Percentiles rank a stretch among this genome's conserved stretches.
These are phyloP conservation scores for Cicer judaicum DNA, from an alignment of 306 rosid species.

Conservation along the genomic window DNA sequence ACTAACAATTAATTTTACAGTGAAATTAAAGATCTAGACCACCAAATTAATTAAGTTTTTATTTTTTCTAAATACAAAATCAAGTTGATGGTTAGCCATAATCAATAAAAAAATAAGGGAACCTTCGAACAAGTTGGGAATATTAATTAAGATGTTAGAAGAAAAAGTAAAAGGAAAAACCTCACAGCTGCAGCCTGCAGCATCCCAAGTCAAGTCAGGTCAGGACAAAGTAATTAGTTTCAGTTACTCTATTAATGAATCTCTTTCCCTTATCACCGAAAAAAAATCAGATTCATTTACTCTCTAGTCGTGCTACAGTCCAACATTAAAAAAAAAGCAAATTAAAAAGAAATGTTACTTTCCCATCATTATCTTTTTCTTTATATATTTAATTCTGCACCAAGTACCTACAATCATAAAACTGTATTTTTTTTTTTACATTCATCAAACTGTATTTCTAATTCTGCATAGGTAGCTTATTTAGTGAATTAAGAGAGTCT, in stretches of 20 bases:
- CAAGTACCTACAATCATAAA: constrained; percentile 16
- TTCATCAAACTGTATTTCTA: no score
- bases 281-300: constrained; percentile 29
- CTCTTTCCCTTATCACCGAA: neutral
- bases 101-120: neutral
- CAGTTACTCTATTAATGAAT: neutral
- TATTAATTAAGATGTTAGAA: neutral
- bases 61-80: no score
- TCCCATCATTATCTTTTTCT: neutral
- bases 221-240: neutral
- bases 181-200: constrained; percentile 16
- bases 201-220: neutral
- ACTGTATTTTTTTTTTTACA: neutral
- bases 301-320: constrained; percentile 4
- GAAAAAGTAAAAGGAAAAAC: constrained; percentile 23
- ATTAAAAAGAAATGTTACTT: neutral
- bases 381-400: constrained; percentile 7
- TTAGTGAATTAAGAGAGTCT: no score
- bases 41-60: no score
- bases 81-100: no score
- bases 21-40: no score
- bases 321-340: neutral
- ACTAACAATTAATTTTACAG: no score
- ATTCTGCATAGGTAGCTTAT: no score
- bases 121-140: neutral